A percentile compares a stretch with the other conserved stretches of the same genome.
phyloP scores from a whole-genome alignment of 2,329 filamentous ascomycete genomes.

The Pestalotiopsis sp. region DNA sequence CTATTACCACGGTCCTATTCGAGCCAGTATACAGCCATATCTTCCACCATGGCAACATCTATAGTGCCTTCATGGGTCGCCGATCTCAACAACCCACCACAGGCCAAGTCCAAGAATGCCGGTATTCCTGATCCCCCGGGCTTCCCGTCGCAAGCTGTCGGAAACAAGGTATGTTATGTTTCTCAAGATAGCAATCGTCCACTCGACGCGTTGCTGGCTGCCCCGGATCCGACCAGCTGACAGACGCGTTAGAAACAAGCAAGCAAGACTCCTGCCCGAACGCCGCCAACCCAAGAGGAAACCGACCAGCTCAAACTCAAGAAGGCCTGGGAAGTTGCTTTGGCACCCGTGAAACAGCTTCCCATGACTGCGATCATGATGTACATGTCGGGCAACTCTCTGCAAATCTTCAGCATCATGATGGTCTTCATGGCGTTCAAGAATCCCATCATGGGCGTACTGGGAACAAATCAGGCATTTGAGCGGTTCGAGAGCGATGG shows the following conservation, averaged over 20 bases:
- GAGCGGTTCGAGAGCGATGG: slow-evolving; percentile 84
- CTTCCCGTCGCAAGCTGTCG: slow-evolving; percentile 61
- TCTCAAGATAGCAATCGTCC: background rate
- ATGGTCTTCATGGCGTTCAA: slow-evolving; percentile 99
- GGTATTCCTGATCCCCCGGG: slow-evolving; percentile 85
- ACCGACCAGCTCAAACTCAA: slow-evolving; percentile 97
- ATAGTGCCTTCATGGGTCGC: slow-evolving; percentile 78
- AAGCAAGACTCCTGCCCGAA: slow-evolving; percentile 51
- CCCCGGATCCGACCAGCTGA: slow-evolving; percentile 28
- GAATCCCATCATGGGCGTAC: slow-evolving; percentile 83
- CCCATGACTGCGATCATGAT: slow-evolving; percentile 99
- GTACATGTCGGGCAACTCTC: slow-evolving; percentile 99
- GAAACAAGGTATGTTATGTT: slow-evolving; percentile 57
- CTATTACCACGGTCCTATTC: no score
- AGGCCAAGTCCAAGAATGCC: slow-evolving; percentile 65
- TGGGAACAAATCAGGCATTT: slow-evolving; percentile 86
- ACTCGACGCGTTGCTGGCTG: background rate
- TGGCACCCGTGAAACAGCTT: slow-evolving; percentile 89
- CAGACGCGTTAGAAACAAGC: slow-evolving; percentile 54
- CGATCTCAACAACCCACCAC: slow-evolving; percentile 73
- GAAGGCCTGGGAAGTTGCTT: slow-evolving; percentile 97
- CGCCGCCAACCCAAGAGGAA: slow-evolving; percentile 76
- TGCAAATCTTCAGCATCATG: slow-evolving; percentile 99
- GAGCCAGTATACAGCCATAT: background rate
- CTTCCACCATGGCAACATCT: slow-evolving; percentile 33